Conservation (phyloP, 2,329 filamentous ascomycete genomes). For the Hypoxylon rubiginosum region DNA sequence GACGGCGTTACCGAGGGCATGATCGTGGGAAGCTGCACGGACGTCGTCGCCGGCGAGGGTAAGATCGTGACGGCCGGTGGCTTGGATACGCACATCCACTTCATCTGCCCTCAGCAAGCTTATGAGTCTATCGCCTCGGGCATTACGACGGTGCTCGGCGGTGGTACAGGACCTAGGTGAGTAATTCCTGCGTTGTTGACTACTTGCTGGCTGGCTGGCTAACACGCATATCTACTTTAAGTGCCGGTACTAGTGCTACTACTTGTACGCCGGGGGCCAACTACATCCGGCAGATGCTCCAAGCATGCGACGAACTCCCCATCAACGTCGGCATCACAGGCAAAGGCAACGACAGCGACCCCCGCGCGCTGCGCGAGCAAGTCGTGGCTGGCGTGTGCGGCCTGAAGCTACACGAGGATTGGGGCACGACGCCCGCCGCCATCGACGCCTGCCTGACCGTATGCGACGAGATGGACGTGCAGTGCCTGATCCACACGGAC, state of each 20-base stretch:
- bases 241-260: slow-evolving; percentile 89
- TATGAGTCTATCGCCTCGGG: slow-evolving; percentile 86
- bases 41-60: slow-evolving; percentile 91
- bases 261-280: slow-evolving; percentile 91
- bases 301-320: slow-evolving; percentile 84
- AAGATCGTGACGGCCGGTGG: slow-evolving; percentile 93
- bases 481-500: slow-evolving; percentile 95
- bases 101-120: slow-evolving; percentile 94
- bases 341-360: slow-evolving; percentile 89
- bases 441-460: slow-evolving; percentile 89
- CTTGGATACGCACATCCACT: slow-evolving; percentile 91
- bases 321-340: slow-evolving; percentile 92
- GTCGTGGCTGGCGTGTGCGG: slow-evolving; percentile 87
- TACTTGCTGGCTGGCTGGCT: slow-evolving; percentile 36
- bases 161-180: slow-evolving; percentile 89
- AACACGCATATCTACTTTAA: slow-evolving; percentile 52
- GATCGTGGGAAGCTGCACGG: slow-evolving; percentile 88
- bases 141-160: slow-evolving; percentile 90
- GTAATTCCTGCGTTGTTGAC: slow-evolving; percentile 36
- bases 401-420: slow-evolving; percentile 95
- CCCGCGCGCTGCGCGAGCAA: slow-evolving; percentile 81
- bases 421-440: slow-evolving; percentile 90
- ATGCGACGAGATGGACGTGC: slow-evolving; percentile 91
- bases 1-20: slow-evolving; percentile 83
- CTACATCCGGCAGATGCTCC: slow-evolving; percentile 89